Conservation (phyloP, 2,329 filamentous ascomycete genomes). For the Calonectria pteridis region DNA sequence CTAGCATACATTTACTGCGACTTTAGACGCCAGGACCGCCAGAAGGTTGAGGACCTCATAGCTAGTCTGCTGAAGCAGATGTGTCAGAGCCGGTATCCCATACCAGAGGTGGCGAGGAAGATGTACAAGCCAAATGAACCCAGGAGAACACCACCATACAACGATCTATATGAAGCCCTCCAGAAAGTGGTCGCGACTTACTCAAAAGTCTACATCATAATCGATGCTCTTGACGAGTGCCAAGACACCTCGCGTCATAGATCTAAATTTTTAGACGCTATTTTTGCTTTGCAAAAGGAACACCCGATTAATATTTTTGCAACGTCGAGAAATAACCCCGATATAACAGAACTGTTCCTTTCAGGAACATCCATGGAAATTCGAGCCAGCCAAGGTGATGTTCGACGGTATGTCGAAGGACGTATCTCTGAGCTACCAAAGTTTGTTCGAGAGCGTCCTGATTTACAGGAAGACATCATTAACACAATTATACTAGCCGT, state of each 20-base stretch:
- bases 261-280: background rate
- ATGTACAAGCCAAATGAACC: background rate
- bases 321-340: conserved; percentile 10
- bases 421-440: conserved; percentile 2
- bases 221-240: conserved; percentile 8
- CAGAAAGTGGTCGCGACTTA: background rate
- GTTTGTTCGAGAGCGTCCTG: conserved; percentile 1
- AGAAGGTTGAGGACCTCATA: background rate
- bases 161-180: background rate
- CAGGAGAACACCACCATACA: background rate
- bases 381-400: conserved; percentile 11
- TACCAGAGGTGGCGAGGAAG: background rate
- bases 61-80: background rate
- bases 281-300: background rate
- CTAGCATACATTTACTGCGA: background rate
- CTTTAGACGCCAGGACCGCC: background rate
- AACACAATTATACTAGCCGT: conserved; percentile 3
- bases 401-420: conserved; percentile 14
- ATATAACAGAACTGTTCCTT: background rate
- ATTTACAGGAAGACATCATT: conserved; percentile 22
- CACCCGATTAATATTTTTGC: background rate
- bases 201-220: background rate
- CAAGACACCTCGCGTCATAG: background rate
- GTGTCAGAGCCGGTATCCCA: background rate
- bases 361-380: background rate